These are phyloP conservation scores for Amauroascus niger DNA, from an alignment of 2,329 filamentous ascomycete species.

Conservation along the genomic window DNA sequence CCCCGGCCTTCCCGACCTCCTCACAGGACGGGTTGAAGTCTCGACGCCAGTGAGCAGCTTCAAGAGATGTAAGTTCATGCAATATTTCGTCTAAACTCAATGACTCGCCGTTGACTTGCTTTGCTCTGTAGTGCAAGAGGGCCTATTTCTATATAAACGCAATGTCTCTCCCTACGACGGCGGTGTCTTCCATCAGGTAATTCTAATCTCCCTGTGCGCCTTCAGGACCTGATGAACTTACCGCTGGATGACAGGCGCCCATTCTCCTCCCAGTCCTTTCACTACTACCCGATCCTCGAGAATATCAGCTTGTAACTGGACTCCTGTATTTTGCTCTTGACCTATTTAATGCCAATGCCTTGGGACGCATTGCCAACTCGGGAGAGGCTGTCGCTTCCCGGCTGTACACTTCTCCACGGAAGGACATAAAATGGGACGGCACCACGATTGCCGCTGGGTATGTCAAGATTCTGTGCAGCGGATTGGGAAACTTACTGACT, in stretches of 20 bases:
- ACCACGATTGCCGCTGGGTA: conserved; percentile 70
- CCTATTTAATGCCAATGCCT: conserved; percentile 67
- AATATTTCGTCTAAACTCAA: conserved; percentile 1
- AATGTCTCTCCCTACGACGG: conserved; percentile 97
- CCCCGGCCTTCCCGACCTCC: conserved; percentile 69
- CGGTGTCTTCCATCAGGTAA: conserved; percentile 63
- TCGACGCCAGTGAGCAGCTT: conserved; percentile 97
- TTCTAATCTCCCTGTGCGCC: background rate
- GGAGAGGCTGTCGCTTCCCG: conserved; percentile 65
- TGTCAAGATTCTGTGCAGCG: conserved; percentile 20
- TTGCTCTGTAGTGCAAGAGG: conserved; percentile 69
- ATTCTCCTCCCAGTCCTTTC: conserved; percentile 86
- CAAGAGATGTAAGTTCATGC: conserved; percentile 69
- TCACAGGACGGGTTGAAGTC: conserved; percentile 88
- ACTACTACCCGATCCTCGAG: conserved; percentile 61
- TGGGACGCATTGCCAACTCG: conserved; percentile 70
- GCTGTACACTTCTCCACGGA: conserved; percentile 68
- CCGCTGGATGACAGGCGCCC: conserved; percentile 53
- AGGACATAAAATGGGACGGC: conserved; percentile 63
- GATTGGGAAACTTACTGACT: conserved; percentile 6
- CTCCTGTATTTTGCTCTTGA: conserved; percentile 75
- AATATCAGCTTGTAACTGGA: conserved; percentile 62
- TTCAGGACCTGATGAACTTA: background rate
- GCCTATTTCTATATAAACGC: conserved; percentile 87
- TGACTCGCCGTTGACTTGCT: conserved; percentile 13